phyloP scores from a whole-genome alignment of 139 green algal species.

The Pedinophyceae sp. region DNA sequence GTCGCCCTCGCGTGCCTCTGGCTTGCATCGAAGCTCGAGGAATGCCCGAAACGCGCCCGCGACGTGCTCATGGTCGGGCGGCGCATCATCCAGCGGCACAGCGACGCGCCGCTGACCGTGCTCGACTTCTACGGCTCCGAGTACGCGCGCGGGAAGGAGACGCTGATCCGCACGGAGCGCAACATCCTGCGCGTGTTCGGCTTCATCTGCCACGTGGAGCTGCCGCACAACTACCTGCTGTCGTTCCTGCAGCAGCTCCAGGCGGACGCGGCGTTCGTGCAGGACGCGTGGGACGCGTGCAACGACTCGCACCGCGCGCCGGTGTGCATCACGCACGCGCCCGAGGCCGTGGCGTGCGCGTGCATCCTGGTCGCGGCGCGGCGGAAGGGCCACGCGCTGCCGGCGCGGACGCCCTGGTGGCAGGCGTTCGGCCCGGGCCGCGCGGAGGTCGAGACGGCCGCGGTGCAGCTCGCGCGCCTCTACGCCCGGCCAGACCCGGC shows the following conservation, averaged over 20 bases:
- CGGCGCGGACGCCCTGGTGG: constrained; percentile 63
- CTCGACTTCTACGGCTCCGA: constrained; percentile 12
- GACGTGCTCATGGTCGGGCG: constrained; percentile 1
- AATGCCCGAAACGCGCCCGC: constrained; percentile 36
- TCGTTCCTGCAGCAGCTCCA: constrained; percentile 48
- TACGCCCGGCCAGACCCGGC: background rate
- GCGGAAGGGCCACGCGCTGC: constrained; percentile 34
- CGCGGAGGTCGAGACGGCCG: background rate
- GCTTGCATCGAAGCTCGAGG: constrained; percentile 81
- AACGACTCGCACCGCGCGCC: constrained; percentile 84
- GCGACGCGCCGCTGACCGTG: too few relatives aligned
- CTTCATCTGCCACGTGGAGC: constrained; percentile 72
- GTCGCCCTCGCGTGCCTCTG: constrained; percentile 40
- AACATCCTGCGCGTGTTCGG: constrained; percentile 66
- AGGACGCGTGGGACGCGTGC: constrained; percentile 69
- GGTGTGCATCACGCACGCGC: constrained; percentile 71
- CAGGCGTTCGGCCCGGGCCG: constrained; percentile 28
- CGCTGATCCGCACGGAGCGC: constrained; percentile 50
- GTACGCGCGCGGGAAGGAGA: constrained; percentile 41
- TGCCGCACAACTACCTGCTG: constrained; percentile 81
- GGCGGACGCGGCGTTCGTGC: constrained; percentile 22
- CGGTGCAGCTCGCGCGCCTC: background rate
- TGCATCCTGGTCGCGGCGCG: constrained; percentile 70
- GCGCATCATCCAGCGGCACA: background rate
- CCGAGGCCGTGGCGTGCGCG: constrained; percentile 64